These are phyloP conservation scores for Cercospora berteroae DNA, from an alignment of 2,329 filamentous ascomycete species.

Conservation along the genomic window DNA sequence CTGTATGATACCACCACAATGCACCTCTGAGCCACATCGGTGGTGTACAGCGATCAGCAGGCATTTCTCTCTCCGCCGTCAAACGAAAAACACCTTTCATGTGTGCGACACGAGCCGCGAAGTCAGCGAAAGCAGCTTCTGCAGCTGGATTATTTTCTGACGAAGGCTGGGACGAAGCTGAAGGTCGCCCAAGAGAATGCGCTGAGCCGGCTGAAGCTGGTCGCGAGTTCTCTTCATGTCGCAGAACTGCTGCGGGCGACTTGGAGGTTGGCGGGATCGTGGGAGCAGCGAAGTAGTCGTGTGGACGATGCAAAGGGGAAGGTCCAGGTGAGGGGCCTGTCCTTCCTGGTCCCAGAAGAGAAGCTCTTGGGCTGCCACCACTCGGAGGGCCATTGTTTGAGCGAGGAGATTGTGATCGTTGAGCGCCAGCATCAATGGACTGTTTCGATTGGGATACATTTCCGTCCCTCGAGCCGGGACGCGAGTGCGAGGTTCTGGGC, in stretches of 20 bases:
- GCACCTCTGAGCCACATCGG: constrained; percentile 63
- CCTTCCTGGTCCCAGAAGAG: constrained; percentile 16
- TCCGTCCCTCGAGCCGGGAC: constrained; percentile 25
- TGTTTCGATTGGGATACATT: constrained; percentile 6
- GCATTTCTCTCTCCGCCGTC: constrained; percentile 70
- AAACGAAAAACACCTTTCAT: constrained; percentile 73
- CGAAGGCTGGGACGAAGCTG: constrained; percentile 25
- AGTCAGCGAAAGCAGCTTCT: constrained; percentile 67
- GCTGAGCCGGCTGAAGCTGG: constrained; percentile 27
- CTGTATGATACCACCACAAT: constrained; percentile 87
- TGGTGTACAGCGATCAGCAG: constrained; percentile 61
- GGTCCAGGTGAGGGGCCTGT: constrained; percentile 21
- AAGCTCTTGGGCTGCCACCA: constrained; percentile 20
- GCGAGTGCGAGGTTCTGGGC: constrained; percentile 15
- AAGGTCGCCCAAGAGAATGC: constrained; percentile 26
- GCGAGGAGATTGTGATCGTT: constrained; percentile 12
- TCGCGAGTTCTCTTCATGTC: constrained; percentile 24
- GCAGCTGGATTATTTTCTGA: constrained; percentile 43
- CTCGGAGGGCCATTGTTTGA: constrained; percentile 15
- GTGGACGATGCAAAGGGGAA: constrained; percentile 18
- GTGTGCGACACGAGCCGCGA: constrained; percentile 68
- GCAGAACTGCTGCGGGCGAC: constrained; percentile 24
- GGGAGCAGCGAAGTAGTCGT: constrained; percentile 25
- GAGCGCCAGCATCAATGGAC: constrained; percentile 7
- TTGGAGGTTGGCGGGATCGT: constrained; percentile 9